phyloP scores from a whole-genome alignment of 2,329 filamentous ascomycete species.

The Fusarium compactum region DNA sequence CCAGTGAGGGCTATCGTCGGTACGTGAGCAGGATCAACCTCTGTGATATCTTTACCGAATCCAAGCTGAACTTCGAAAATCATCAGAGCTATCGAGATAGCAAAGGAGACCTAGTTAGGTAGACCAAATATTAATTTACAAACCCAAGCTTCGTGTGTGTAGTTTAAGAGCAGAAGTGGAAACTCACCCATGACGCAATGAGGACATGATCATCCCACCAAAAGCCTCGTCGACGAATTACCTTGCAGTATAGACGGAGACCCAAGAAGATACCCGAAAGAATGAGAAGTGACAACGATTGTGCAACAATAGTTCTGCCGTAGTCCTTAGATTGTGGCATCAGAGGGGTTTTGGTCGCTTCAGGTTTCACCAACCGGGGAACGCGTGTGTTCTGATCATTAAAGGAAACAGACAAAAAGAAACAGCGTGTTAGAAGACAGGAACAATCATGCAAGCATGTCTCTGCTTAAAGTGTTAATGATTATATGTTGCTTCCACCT shows the following conservation, averaged over 20 bases:
- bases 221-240: neutral
- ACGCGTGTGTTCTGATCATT: neutral
- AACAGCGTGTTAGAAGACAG: no score
- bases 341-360: neutral
- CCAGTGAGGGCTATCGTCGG: neutral
- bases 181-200: slow-evolving; percentile 8
- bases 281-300: neutral
- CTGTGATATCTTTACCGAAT: neutral
- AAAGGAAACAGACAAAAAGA: neutral
- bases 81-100: neutral
- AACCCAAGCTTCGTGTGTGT: fast-evolving
- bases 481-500: neutral
- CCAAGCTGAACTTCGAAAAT: neutral
- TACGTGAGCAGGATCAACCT: neutral
- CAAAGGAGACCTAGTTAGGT: fast-evolving
- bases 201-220: slow-evolving; percentile 18
- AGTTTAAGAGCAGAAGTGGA: neutral
- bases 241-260: slow-evolving; percentile 4
- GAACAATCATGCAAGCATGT: neutral
- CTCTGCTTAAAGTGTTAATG: neutral
- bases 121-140: fast-evolving
- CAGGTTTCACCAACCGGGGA: neutral
- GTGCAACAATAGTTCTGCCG: neutral
- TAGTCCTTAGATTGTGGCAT: neutral
- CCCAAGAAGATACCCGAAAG: neutral